A percentile compares a stretch with the other conserved stretches of the same genome.
phyloP scores from a whole-genome alignment of 1,139 yeast genomes.

The Scheffersomyces parashehatae region DNA sequence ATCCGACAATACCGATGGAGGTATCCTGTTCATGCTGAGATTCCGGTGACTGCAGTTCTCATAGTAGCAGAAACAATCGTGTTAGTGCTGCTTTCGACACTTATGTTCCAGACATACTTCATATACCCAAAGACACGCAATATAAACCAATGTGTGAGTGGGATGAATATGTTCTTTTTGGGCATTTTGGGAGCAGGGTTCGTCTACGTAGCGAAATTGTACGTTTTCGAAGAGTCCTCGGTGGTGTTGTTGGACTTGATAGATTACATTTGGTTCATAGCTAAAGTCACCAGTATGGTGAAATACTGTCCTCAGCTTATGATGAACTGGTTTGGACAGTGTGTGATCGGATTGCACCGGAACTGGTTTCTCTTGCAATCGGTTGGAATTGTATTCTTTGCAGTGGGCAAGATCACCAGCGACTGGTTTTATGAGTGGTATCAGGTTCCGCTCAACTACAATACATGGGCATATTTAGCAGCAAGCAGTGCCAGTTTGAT shows the following conservation, averaged over 20 bases:
- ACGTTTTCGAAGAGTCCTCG: not conserved
- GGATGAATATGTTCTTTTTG: constrained; percentile 9
- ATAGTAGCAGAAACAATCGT: constrained; percentile 16
- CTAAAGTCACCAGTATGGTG: constrained; percentile 14
- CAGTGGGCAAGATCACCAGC: constrained; percentile 7
- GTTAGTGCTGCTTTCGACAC: constrained; percentile 10
- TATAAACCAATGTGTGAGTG: constrained; percentile 26
- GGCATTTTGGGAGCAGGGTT: constrained; percentile 1
- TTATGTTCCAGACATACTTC: constrained; percentile 15
- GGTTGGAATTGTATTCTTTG: constrained; percentile 6
- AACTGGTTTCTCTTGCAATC: constrained; percentile 13
- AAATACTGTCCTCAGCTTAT: constrained; percentile 29
- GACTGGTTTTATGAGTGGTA: constrained; percentile 17
- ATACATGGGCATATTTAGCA: constrained; percentile 18
- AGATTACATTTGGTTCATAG: constrained; percentile 29
- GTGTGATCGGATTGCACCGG: constrained; percentile 16
- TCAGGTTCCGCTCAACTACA: constrained; percentile 25
- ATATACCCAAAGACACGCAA: constrained; percentile 20
- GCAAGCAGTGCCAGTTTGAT: not conserved
- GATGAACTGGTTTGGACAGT: constrained; percentile 26
- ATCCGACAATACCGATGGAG: constrained; percentile 16
- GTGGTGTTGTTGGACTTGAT: constrained; percentile 23
- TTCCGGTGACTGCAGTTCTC: constrained; percentile 7
- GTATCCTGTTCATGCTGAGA: constrained; percentile 20
- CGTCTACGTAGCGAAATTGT: constrained; percentile 7